These are phyloP conservation scores for Sporothrix luriei DNA, from an alignment of 2,329 filamentous ascomycete genomes.

Conservation along the genomic window DNA sequence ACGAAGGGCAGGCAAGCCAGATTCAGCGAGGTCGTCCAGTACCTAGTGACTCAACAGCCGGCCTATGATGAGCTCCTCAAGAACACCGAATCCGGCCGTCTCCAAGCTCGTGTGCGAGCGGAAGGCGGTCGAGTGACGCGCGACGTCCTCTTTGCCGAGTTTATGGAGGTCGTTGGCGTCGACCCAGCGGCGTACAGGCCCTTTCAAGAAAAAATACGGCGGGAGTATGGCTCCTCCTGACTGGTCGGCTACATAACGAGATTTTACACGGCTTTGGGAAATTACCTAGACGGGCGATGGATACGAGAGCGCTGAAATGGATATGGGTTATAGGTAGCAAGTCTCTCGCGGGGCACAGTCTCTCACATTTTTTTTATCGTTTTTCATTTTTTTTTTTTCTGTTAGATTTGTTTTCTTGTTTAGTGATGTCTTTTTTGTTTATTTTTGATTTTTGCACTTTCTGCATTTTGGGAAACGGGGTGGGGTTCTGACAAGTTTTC, in stretches of 20 bases:
- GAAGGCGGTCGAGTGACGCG: not conserved
- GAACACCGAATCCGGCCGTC: not conserved
- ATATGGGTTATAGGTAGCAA: conserved; percentile 5
- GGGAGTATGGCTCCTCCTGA: conserved; percentile 29
- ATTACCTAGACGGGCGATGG: not conserved
- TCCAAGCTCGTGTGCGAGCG: not conserved
- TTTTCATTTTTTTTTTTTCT: not conserved
- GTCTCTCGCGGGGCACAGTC: conserved; percentile 7
- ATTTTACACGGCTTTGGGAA: conserved; percentile 7
- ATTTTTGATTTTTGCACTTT: not conserved
- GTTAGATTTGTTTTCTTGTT: not conserved
- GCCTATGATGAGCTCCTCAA: conserved; percentile 27
- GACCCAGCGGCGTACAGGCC: conserved; percentile 25
- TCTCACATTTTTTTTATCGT: not conserved
- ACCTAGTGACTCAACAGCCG: conserved; percentile 33
- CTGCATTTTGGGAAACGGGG: too few species aligned
- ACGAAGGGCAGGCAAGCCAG: conserved; percentile 31
- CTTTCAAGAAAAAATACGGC: conserved; percentile 34
- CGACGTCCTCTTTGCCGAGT: conserved; percentile 28
- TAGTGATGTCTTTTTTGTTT: not conserved
- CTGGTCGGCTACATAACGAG: not conserved
- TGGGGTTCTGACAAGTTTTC: too few species aligned
- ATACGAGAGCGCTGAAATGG: not conserved
- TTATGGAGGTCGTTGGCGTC: conserved; percentile 33
- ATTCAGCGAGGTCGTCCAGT: conserved; percentile 32